Evolutionary conservation across 83 land plant genomes (phyloP), one percentile per base, ranked within the genome.

Genomic region (Diphasiastrum complanatum): DNA sequence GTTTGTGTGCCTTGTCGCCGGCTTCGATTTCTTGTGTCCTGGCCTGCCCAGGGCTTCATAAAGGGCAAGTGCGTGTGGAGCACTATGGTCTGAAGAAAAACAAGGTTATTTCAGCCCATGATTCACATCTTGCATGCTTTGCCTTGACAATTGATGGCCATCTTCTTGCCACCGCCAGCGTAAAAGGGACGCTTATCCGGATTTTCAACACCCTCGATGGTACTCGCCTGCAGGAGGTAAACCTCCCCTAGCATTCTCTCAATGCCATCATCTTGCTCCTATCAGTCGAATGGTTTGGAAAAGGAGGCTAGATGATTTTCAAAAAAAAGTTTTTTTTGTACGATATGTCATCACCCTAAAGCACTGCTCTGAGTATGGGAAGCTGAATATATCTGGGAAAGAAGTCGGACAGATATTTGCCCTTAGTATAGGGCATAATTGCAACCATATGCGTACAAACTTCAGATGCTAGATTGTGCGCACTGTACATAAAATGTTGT

Each of bases 191-290:
- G 36, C 72, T 93, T 40, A 75, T 93, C 31, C 85, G 98, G 72
- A 83, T 93, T 51, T 89, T 83, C 68, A 93, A 84, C 72, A 89
- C 98, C 14, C 54, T 83, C 75, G 98, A 93, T 74, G 98, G 98
- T 12, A 78, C 89, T 16, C 81, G 63, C 22, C 61, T 89, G 49
- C 96, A 91, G 78, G 98, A 93, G 98, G 98, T 89, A 47, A 12
- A 18, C 25, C 10, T 29, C 45, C 19, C 31, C 26, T 45, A 37
- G 22, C 27, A 47, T 40, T 41, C n/a, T n/a, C n/a, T n/a, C n/a
- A n/a, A n/a, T n/a, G n/a, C n/a, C n/a, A n/a, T n/a, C n/a, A n/a
- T n/a, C n/a, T n/a, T n/a, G n/a, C n/a, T n/a, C n/a, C n/a, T n/a
- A n/a, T n/a, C n/a, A n/a, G n/a, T n/a, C n/a, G n/a, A n/a, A n/a